These are phyloP conservation scores for Pseudozyma sp. DNA, from an alignment of 1,284 basidiomycete species.

Conservation along the genomic window DNA sequence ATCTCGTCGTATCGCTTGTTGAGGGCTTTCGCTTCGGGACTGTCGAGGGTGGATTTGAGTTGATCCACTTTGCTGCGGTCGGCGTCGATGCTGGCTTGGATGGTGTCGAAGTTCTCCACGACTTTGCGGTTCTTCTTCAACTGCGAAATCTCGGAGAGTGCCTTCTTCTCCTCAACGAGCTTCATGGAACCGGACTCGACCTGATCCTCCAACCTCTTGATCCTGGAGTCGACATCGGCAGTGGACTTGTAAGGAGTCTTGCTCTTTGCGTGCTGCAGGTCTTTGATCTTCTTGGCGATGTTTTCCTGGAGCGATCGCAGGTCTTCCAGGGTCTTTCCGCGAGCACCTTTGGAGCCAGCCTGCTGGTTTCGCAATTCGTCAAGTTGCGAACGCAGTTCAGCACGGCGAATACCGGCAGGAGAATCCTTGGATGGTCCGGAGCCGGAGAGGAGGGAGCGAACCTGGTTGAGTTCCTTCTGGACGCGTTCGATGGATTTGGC, in stretches of 20 bases:
- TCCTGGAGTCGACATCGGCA: slow-evolving; percentile 87
- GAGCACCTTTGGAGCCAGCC: slow-evolving; percentile 80
- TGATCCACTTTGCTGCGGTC: slow-evolving; percentile 82
- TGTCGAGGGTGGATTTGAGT: slow-evolving; percentile 85
- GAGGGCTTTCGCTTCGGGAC: slow-evolving; percentile 86
- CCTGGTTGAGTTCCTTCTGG: slow-evolving; percentile 71
- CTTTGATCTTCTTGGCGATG: slow-evolving; percentile 89
- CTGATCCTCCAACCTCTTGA: slow-evolving; percentile 79
- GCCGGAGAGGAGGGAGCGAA: slow-evolving; percentile 76
- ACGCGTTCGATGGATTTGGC: slow-evolving; percentile 60
- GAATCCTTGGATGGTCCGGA: slow-evolving; percentile 61
- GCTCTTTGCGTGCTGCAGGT: slow-evolving; percentile 82
- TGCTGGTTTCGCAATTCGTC: slow-evolving; percentile 84
- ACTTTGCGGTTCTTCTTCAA: slow-evolving; percentile 67
- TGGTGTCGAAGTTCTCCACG: slow-evolving; percentile 65
- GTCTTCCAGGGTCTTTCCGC: slow-evolving; percentile 84
- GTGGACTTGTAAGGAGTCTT: slow-evolving; percentile 87
- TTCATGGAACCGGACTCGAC: slow-evolving; percentile 93
- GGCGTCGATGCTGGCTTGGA: slow-evolving; percentile 83
- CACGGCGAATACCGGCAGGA: slow-evolving; percentile 78
- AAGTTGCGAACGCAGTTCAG: slow-evolving; percentile 82
- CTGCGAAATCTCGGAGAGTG: slow-evolving; percentile 87
- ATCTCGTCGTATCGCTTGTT: slow-evolving; percentile 85
- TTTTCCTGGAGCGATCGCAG: slow-evolving; percentile 83
- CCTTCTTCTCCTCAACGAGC: slow-evolving; percentile 94